A percentile compares a stretch with the other conserved stretches of the same genome.
These are phyloP conservation scores for Stentor roeselii DNA, from an alignment of 73 alveolate species.

Conservation along the genomic window DNA sequence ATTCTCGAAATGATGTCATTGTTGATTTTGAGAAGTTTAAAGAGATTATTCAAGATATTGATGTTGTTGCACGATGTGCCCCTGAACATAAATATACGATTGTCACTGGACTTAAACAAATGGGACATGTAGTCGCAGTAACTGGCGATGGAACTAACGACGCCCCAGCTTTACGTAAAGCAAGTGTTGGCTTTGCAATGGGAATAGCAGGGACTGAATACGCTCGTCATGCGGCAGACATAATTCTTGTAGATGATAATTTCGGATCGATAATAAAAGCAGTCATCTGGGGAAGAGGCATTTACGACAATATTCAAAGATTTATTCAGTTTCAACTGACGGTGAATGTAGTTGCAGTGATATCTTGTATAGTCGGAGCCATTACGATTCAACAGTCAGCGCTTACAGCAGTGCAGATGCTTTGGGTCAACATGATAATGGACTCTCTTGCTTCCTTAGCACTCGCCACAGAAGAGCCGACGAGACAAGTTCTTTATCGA, in stretches of 20 bases:
- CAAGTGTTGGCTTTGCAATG: conserved; percentile 71
- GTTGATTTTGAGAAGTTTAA: conserved; percentile 60
- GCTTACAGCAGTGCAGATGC: conserved; percentile 71
- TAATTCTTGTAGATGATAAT: conserved; percentile 80
- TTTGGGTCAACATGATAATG: conserved; percentile 91
- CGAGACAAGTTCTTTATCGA: conserved; percentile 63
- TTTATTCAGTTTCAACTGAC: conserved; percentile 88
- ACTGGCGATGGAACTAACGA: conserved; percentile 88
- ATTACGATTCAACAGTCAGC: conserved; percentile 68
- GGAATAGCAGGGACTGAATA: conserved; percentile 69
- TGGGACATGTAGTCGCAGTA: conserved; percentile 82
- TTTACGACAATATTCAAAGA: conserved; percentile 86
- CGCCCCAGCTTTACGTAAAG: conserved; percentile 63
- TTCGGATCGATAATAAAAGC: conserved; percentile 80
- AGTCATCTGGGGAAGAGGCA: conserved; percentile 86
- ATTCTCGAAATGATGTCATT: conserved; percentile 63
- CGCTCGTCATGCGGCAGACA: conserved; percentile 80
- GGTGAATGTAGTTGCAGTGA: conserved; percentile 83
- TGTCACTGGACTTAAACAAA: conserved; percentile 73
- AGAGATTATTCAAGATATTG: conserved; percentile 55
- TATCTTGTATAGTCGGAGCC: conserved; percentile 83
- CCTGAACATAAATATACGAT: conserved; percentile 69
- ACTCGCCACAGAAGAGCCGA: conserved; percentile 91
- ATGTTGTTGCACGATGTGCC: conserved; percentile 82
- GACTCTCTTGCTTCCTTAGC: conserved; percentile 89